phyloP scores from a whole-genome alignment of 148 eudicot genomes.

The Heliamphora exappendiculata region DNA sequence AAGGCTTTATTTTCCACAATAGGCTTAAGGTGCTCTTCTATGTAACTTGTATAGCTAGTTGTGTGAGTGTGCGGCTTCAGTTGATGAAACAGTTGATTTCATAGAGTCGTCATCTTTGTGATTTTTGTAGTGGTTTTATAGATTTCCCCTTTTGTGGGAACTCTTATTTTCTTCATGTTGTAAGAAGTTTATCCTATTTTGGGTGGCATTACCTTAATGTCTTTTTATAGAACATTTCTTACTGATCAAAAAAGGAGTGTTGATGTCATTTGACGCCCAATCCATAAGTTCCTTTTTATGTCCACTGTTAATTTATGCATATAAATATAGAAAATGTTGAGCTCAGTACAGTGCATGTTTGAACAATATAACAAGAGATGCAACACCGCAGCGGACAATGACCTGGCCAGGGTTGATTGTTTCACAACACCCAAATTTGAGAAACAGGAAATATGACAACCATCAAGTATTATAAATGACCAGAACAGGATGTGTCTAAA shows the following conservation, averaged over 20 bases:
- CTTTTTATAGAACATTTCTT: too few species aligned
- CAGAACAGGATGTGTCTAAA: background rate
- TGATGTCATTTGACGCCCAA: background rate
- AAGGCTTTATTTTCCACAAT: background rate
- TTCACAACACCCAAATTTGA: background rate
- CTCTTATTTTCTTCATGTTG: too few species aligned
- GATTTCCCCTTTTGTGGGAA: too few species aligned
- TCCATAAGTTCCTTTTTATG: background rate
- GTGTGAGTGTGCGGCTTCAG: too few species aligned
- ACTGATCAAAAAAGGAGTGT: too few species aligned
- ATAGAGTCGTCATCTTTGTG: too few species aligned
- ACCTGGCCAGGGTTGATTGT: background rate
- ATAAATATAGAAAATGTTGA: background rate
- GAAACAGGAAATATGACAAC: background rate
- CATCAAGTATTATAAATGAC: background rate
- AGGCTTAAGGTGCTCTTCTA: too few species aligned
- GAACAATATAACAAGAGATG: background rate
- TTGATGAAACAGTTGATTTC: too few species aligned
- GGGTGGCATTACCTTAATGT: too few species aligned
- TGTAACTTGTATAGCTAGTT: too few species aligned
- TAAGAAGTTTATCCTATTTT: too few species aligned
- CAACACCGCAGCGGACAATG: background rate
- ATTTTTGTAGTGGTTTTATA: too few species aligned
- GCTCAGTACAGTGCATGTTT: background rate
- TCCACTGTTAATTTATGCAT: background rate